Conservation (phyloP, 192 early-diverging fungal genomes). For the Backusella morwellensis region DNA sequence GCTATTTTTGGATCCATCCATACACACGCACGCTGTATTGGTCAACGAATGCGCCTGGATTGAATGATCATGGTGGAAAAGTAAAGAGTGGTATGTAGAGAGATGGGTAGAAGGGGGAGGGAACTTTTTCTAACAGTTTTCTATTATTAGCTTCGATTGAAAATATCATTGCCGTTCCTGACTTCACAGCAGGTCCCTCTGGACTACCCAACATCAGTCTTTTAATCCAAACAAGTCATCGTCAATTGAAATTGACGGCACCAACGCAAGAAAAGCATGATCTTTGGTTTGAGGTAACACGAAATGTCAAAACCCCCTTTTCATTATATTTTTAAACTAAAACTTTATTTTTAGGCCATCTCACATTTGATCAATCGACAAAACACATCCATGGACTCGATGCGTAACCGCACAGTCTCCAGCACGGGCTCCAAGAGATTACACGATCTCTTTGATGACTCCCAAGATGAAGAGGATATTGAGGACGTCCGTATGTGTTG, state of each 20-base stretch:
- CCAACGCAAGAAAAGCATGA: conserved; percentile 64
- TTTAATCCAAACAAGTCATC: conserved; percentile 62
- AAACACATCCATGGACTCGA: background rate
- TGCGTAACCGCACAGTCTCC: background rate
- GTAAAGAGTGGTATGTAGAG: conserved; percentile 43
- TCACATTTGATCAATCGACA: conserved; percentile 17
- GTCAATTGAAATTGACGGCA: conserved; percentile 75
- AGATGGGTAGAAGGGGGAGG: background rate
- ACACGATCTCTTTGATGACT: conserved; percentile 1
- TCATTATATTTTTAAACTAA: no score
- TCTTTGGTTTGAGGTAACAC: conserved; percentile 63
- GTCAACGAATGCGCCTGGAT: conserved; percentile 58
- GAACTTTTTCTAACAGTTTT: background rate
- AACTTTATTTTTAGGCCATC: background rate
- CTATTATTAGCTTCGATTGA: conserved; percentile 53
- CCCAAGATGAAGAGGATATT: conserved; percentile 27
- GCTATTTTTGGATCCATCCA: conserved; percentile 81
- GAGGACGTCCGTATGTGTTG: conserved; percentile 41
- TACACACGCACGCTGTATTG: conserved; percentile 76
- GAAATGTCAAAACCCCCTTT: no score
- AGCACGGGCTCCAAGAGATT: background rate
- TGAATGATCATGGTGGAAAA: conserved; percentile 33
- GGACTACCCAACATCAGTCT: conserved; percentile 57
- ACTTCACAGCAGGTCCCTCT: conserved; percentile 34
- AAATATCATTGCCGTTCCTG: conserved; percentile 52